Evolutionary conservation across 352 stramenopile species (phyloP).

Genomic region (Phytophthora pistaciae): DNA sequence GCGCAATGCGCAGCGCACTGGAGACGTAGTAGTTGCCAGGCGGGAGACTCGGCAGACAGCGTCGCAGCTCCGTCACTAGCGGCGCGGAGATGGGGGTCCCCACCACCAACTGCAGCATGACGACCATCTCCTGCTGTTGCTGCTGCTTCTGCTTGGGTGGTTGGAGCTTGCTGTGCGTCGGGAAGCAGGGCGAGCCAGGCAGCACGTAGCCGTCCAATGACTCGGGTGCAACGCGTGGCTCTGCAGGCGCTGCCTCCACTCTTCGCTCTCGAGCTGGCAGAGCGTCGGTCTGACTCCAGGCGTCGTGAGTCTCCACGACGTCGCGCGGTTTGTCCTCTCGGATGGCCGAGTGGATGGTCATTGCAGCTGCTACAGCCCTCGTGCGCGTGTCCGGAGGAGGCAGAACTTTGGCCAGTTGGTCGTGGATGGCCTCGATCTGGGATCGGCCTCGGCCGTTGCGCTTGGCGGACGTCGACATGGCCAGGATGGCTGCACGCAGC

Average conservation of each 20-base stretch:
- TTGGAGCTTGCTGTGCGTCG: neutral
- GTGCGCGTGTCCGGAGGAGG: constrained; percentile 12
- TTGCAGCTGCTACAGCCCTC: constrained; percentile 26
- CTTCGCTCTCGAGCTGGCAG: constrained; percentile 29
- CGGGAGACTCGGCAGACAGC: constrained; percentile 55
- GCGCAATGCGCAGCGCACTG: constrained; percentile 42
- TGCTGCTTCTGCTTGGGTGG: constrained; percentile 11
- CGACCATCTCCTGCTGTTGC: constrained; percentile 19
- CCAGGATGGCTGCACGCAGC: constrained; percentile 65
- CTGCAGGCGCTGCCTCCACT: constrained; percentile 6
- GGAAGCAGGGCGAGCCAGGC: constrained; percentile 34
- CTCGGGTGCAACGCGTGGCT: constrained; percentile 35
- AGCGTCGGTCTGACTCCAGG: constrained; percentile 33
- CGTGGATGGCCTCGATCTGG: constrained; percentile 58
- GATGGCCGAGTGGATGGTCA: constrained; percentile 50
- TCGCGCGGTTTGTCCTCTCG: constrained; percentile 39
- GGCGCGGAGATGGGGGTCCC: constrained; percentile 50
- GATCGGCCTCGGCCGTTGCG: constrained; percentile 45
- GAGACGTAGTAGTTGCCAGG: constrained; percentile 63
- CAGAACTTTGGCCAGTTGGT: constrained; percentile 29
- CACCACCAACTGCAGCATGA: constrained; percentile 47
- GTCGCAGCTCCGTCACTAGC: constrained; percentile 59
- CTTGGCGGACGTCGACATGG: constrained; percentile 70
- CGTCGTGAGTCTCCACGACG: neutral
- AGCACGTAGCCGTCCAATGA: constrained; percentile 58